A percentile compares a stretch with the other conserved stretches of the same genome.
These are phyloP conservation scores for Samsoniella hepiali DNA, from an alignment of 2,329 filamentous ascomycete genomes.

Conservation along the genomic window DNA sequence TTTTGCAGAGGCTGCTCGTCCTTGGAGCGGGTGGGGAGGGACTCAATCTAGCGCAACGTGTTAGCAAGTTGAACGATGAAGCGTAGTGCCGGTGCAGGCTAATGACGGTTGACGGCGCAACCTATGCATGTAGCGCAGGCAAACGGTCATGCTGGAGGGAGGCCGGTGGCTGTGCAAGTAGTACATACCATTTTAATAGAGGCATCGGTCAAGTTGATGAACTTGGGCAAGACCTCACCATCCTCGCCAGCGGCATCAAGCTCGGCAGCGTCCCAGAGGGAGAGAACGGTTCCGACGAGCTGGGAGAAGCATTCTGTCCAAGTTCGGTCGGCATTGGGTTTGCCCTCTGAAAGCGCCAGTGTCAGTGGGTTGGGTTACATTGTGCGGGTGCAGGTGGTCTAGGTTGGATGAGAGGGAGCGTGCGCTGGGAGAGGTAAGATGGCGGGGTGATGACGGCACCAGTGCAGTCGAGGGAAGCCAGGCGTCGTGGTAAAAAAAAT, in stretches of 20 bases:
- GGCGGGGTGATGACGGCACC: constrained; percentile 16
- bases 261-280: constrained; percentile 91
- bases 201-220: constrained; percentile 95
- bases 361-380: constrained; percentile 21
- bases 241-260: constrained; percentile 83
- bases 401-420: constrained; percentile 8
- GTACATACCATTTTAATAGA: constrained; percentile 89
- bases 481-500: neutral
- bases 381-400: neutral
- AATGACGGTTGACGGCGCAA: neutral
- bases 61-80: neutral
- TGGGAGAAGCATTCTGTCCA: constrained; percentile 98
- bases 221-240: constrained; percentile 82
- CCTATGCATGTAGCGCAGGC: neutral
- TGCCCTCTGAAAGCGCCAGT: constrained; percentile 62
- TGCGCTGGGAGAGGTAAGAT: neutral
- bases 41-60: constrained; percentile 64
- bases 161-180: constrained; percentile 11
- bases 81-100: neutral
- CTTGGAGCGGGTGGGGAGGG: constrained; percentile 75
- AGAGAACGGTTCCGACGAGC: constrained; percentile 89
- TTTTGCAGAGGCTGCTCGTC: constrained; percentile 84
- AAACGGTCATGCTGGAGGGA: neutral
- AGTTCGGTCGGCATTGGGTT: constrained; percentile 77
- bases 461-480: neutral